Evolutionary conservation across 1,139 yeast species (phyloP).

Genomic region (Nadsonia starkeyi-henricii): DNA sequence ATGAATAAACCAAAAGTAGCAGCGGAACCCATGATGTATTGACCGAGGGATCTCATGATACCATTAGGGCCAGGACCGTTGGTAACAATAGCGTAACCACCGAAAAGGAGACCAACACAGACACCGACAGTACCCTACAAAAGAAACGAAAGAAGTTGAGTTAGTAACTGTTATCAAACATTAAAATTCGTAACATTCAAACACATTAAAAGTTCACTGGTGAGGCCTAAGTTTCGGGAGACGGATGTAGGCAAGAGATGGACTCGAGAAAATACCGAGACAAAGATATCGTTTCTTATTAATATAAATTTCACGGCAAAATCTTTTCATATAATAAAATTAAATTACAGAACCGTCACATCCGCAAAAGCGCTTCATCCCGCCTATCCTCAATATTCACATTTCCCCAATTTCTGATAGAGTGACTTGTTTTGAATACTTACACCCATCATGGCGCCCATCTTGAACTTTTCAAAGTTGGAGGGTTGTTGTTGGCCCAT

Average conservation of each 20-base stretch:
- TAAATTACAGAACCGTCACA: too few species aligned
- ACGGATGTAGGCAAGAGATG: too few species aligned
- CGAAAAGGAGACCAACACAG: constrained; percentile 87
- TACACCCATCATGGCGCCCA: constrained; percentile 95
- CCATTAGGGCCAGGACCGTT: constrained; percentile 99
- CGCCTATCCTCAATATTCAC: too few species aligned
- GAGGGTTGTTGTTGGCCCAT: constrained; percentile 60
- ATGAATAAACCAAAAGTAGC: constrained; percentile 88
- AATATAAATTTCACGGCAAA: too few species aligned
- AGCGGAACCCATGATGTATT: constrained; percentile 91
- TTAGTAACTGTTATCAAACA: too few species aligned
- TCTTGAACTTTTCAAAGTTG: constrained; percentile 87
- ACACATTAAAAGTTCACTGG: too few species aligned
- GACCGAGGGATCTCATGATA: constrained; percentile 89
- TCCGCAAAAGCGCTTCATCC: too few species aligned
- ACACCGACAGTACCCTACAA: constrained; percentile 71
- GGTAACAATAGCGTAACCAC: constrained; percentile 74
- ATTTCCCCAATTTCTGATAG: neutral
- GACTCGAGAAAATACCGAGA: too few species aligned
- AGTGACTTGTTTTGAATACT: constrained; percentile 13
- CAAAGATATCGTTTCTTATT: too few species aligned
- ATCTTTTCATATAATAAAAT: too few species aligned
- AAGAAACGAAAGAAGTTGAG: neutral
- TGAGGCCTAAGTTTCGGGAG: too few species aligned
- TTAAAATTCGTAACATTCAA: too few species aligned